Conservation (phyloP, 495 filamentous ascomycete genomes). For the Podospora pseudopauciseta region DNA sequence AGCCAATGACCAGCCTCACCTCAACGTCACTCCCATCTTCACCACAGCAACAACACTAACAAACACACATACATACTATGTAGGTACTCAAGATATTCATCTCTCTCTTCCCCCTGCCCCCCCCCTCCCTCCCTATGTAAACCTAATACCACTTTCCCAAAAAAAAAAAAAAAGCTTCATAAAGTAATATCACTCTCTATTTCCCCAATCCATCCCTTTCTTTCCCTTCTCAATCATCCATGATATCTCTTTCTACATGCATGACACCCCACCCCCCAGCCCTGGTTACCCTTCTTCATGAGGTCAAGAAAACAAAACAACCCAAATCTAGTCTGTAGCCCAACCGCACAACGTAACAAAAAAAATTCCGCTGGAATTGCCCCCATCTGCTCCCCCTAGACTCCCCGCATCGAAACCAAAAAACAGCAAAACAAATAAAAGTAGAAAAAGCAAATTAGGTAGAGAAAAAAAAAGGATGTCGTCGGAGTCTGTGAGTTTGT, state of each 20-base stretch:
- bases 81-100: background rate
- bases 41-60: background rate
- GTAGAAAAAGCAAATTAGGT: background rate
- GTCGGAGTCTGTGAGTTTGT: background rate
- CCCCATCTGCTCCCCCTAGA: background rate
- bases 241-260: background rate
- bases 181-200: background rate
- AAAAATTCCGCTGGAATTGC: background rate
- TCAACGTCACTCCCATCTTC: background rate
- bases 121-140: background rate
- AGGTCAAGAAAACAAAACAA: slow-evolving; percentile 1
- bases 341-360: background rate
- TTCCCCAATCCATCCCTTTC: background rate
- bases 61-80: background rate
- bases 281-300: background rate
- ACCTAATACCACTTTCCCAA: background rate
- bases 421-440: background rate
- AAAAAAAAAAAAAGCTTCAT: background rate
- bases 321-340: background rate
- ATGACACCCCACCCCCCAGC: background rate
- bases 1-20: background rate
- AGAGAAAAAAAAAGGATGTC: background rate
- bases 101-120: background rate
- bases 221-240: background rate
- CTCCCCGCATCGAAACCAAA: background rate